Evolutionary conservation across 2,329 filamentous ascomycete genomes (phyloP), one percentile per base, ranked within the genome.

Genomic region (Alternaria brassicae): DNA sequence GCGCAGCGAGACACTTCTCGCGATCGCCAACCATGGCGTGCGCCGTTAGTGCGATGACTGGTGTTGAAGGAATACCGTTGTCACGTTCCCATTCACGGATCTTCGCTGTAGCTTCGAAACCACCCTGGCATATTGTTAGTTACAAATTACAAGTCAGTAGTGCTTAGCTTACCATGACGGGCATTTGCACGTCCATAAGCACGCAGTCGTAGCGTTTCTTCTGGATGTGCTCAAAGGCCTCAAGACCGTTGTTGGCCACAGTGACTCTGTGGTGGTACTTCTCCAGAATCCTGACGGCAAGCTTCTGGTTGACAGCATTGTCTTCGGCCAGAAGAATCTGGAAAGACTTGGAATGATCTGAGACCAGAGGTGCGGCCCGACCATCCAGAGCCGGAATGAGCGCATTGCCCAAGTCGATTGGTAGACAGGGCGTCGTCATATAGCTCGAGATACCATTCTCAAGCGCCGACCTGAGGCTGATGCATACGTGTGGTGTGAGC

Each of bases 171-270:
- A 91, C 89, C 93, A 98, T 98, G 72, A 98, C 91, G n/a, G 95
- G 95, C 95, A 99, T 99, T 77, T 98, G 95, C 17, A 99, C 95
- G 75, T 99, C 95, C 95, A 99, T 99, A 48, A 99, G 85, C 65
- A 99, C 95, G 62, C 97, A 92, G 77, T 99, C 95, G 77, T 96
- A 99, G 75, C 92, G 90, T 81, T 91, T 94, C 76, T 89, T 88
- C 83, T 96, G 93, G 69, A 97, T 89, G n/a, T 91, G 89, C 74
- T 97, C 91, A 13, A 98, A 88, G 1, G 95, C 95, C 74, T 98
- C 94, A 65, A 93, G 86, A 61, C 95, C 95, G 75, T 99, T 99
- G 71, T 93, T 92, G 41, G 97, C 95, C 23, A 99, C 95, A 1
- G 91, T 94, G 23, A 96, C 92, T 25, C 89, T 89, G 74, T 96